Evolutionary conservation across 768 basidiomycete species (phyloP), one percentile per base, ranked within the genome.

Genomic region (Lactifluus hygrophoroides): DNA sequence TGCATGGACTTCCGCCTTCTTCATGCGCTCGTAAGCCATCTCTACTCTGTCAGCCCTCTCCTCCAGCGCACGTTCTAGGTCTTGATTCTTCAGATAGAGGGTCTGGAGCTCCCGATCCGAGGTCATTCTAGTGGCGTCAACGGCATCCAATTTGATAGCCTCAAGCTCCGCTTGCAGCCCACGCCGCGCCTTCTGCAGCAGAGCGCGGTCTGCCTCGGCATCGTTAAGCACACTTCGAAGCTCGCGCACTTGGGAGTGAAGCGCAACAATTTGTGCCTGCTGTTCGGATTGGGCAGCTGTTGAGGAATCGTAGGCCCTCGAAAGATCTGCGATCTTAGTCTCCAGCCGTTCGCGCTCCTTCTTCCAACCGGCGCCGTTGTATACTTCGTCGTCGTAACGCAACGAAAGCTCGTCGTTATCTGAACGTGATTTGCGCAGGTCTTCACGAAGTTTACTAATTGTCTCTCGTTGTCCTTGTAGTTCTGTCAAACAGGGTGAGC

Each of bases 291-390:
- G 89, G 0, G 81, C 85, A 40, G 78, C 78, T 1, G 77, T 80
- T 1, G 88, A 85, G 1, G 84, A 76, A 64, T 90, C 88, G 67
- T 85, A 90, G 1, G 86, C 89, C 55, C 82, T 84, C 23, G 80
- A 84, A 57, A 90, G 67, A 68, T 92, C 87, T 5, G 69, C 69
- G 53, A 93, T 89, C 78, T 89, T 91, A 52, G 81, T 86, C 60
- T 93, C 89, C 73, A 92, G 74, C 11, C 88, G 85, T 58, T 92
- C 90, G 69, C 84, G 90, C 73, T 94, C 90, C 67, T 88, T 87
- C 74, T 86, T 86, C 91, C 90, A 92, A 4, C 85, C 81, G 14
- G 83, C 80, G 47, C 86, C 84, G 56, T 80, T 86, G 69, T 85
- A 87, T 8, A 86, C 77, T 66, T 90, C 89, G 60, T 89, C 86